These are phyloP conservation scores for Dioscorea cayenensis DNA, from an alignment of 116 monocot species.

Conservation along the genomic window DNA sequence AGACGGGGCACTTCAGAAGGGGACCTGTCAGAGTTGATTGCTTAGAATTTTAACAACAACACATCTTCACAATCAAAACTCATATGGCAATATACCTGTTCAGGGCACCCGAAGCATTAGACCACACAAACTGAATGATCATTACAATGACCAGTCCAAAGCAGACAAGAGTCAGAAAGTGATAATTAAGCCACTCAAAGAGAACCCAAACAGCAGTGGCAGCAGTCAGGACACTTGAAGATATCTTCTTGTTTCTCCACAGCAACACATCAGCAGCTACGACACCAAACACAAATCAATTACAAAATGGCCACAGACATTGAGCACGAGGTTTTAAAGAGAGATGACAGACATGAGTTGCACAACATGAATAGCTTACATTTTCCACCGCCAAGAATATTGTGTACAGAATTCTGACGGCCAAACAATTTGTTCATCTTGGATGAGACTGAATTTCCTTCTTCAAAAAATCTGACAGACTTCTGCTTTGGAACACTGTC, in stretches of 20 bases:
- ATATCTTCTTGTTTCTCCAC: conserved; percentile 77
- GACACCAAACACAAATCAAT: not conserved
- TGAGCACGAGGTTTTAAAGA: not conserved
- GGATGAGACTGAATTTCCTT: conserved; percentile 17
- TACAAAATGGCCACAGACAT: not conserved
- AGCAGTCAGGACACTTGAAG: conserved; percentile 37
- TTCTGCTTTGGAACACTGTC: conserved; percentile 43
- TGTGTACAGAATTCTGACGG: conserved; percentile 47
- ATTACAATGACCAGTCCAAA: conserved; percentile 49
- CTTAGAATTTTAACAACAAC: not conserved
- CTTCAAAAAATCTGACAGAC: conserved; percentile 31
- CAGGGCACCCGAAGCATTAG: conserved; percentile 42
- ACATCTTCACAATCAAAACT: not conserved
- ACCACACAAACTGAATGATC: conserved; percentile 57
- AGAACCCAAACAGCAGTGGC: conserved; percentile 67
- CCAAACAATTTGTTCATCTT: conserved; percentile 46
- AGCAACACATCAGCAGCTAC: conserved; percentile 69
- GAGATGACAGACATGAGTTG: not conserved
- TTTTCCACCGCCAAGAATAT: conserved; percentile 65
- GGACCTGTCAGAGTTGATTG: conserved; percentile 31
- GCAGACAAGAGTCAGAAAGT: conserved; percentile 55
- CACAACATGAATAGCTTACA: conserved; percentile 21
- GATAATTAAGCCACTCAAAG: conserved; percentile 78
- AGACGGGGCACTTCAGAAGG: conserved; percentile 55
- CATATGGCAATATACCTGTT: conserved; percentile 38